Conservation (phyloP, 345 rosid species). For the Toxicodendron radicans region DNA sequence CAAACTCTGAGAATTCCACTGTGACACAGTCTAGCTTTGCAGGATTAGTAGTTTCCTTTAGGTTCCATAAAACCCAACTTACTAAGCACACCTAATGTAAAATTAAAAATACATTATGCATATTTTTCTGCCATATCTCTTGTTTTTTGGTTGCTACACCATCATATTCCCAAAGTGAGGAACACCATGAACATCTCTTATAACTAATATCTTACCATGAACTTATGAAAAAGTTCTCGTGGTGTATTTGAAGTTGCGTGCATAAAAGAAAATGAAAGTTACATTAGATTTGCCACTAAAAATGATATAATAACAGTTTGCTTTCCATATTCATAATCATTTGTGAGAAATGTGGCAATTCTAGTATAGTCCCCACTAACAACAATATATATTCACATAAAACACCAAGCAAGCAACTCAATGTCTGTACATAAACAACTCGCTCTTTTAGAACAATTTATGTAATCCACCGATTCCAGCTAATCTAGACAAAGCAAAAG, state of each 20-base stretch:
- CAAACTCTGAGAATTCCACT: neutral
- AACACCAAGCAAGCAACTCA: neutral
- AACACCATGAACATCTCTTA: too few species aligned
- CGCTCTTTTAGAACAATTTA: too few species aligned
- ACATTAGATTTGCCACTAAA: too few species aligned
- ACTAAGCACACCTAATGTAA: neutral
- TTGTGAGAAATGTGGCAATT: neutral
- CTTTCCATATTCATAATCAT: conserved; percentile 2
- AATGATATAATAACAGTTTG: neutral
- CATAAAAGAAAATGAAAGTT: too few species aligned
- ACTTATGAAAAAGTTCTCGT: too few species aligned
- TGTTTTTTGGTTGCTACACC: too few species aligned
- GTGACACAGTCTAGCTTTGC: neutral
- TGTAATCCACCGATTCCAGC: neutral
- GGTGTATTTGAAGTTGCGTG: too few species aligned
- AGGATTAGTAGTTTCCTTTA: neutral
- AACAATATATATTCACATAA: neutral
- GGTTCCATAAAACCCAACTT: neutral
- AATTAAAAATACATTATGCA: neutral
- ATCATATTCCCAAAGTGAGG: too few species aligned
- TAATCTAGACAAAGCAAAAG: neutral
- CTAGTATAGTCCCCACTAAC: neutral
- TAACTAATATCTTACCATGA: too few species aligned
- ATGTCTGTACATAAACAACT: neutral
- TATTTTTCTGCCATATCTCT: neutral